These are phyloP conservation scores for Gypsophila paniculata DNA, from an alignment of 179 eudicot species.

Conservation along the genomic window DNA sequence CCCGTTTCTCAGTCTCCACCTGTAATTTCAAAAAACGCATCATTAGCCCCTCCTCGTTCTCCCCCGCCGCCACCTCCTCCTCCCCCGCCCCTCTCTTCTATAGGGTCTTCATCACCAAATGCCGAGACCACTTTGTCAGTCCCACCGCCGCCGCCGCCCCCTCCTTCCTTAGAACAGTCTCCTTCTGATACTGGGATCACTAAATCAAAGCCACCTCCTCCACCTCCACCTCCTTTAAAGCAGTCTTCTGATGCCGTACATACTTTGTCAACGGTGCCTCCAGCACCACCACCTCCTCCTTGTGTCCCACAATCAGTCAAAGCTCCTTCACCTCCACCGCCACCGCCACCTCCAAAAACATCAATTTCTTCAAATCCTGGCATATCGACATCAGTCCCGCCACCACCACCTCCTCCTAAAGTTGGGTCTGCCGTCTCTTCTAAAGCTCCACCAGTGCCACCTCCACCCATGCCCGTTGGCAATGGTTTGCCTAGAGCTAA, in stretches of 20 bases:
- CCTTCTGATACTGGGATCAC: not conserved
- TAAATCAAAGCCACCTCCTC: conserved; percentile 23
- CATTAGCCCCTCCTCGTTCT: conserved; percentile 5
- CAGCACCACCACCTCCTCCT: conserved; percentile 35
- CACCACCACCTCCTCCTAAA: conserved; percentile 45
- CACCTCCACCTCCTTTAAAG: conserved; percentile 26
- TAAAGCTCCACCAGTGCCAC: conserved; percentile 44
- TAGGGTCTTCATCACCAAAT: not conserved
- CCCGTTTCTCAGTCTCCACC: not conserved
- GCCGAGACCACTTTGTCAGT: not conserved
- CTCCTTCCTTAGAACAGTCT: not conserved
- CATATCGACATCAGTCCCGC: conserved; percentile 25
- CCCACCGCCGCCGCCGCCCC: conserved; percentile 27
- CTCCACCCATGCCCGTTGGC: conserved; percentile 46
- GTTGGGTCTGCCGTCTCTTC: conserved; percentile 25
- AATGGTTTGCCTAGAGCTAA: conserved; percentile 36
- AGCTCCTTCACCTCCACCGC: conserved; percentile 37
- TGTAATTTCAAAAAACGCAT: not conserved
- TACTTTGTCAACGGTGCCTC: conserved; percentile 21
- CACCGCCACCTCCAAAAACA: conserved; percentile 45
- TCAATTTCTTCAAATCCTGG: too few relatives aligned
- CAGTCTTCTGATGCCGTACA: conserved; percentile 15
- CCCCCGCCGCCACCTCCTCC: not conserved
- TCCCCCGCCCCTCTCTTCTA: not conserved
- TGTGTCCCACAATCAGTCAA: conserved; percentile 11